Evolutionary conservation across 441 rosid genomes (phyloP), one percentile per base, ranked within the genome.

Genomic region (Raphanus hybrid): DNA sequence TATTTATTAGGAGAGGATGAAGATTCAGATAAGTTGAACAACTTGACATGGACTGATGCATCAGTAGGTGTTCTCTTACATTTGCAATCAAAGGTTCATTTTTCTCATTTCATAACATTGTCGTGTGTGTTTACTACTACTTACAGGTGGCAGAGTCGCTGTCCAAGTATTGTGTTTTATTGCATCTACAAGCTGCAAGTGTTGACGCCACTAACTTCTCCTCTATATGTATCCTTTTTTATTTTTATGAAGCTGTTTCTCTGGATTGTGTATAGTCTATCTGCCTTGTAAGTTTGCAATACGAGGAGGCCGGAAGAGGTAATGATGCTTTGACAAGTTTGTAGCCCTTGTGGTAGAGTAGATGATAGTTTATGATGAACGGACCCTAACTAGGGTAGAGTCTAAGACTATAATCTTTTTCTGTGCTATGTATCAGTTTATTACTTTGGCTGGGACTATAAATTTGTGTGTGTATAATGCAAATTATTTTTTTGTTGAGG

Each of bases 151-250:
- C 83, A 10, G 93, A 91, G 72, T 80, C 93, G 5, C 16, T 94
- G 70, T 88, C 90, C 0, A 92, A 92, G 85, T 86, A 85, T 84
- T 91, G 97, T 69, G 67, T 92, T 74, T 83, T 94, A 18, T 75
- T 94, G 84, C 94, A 90, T 82, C 77, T 92, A 58, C 60, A 3
- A 55, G 86, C 78, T 64, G 92, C 85, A 81, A 90, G 89, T 75
- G 66, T 73, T 27, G 94, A 91, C 63, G 93, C 96, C 67, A 60
- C 80, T 9, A 90, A 91, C 69, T 92, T 91, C 80, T 82, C 84
- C 0, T 90, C 91, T 57, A 92, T 94, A 75, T 94, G 99, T 92
- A 94, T 94, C 98, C 96, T 91, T 39, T 60, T 18, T 12, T 48
- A n/a, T 62, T 63, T 2, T 60, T 18, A 4, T 62, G 50, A 54